Base-by-base conservation (phyloP, 176 grass and related monocot species). In the Carex scoparia region DNA sequence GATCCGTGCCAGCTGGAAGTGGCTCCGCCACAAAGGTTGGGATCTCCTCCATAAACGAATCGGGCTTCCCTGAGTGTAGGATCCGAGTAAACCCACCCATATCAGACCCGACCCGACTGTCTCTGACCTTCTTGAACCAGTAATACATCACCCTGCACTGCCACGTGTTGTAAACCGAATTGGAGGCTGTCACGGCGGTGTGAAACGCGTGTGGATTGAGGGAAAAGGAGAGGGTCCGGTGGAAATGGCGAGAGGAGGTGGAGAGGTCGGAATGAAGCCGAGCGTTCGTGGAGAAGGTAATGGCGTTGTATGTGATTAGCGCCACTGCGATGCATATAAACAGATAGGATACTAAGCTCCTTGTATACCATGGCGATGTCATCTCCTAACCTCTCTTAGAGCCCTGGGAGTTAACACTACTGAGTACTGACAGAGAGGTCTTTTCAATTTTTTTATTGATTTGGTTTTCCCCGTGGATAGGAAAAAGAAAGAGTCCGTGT, bases 141-240 rank as follows among this genome's bases (percentile, higher is more conserved):
- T 95, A 89, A 80, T 98, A 98, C 95, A 98, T 98, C 46, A 98
- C 86, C 70, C 93, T 84, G 85, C 95, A 98, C 81, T 95, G 95
- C 95, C 95, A 98, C 62, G 91, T 89, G 86, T 81, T 95, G 88
- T 98, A 98, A 2, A 89, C 88, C 23, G 89, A 89, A 44, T 81
- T 89, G 1, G 89, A 90, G 15, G 95, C 86, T 1, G 95, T 98
- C 30, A 95, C 93, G 27, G 95, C 95, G 28, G 93, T 94, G 93
- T 98, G 95, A 88, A 98, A 98, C 37, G 19, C 42, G 84, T 88
- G 85, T 42, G 59, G 65, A 10, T 53, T 30, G 81, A 80, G 86
- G 68, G 87, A 74, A 18, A 86, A 72, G 86, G 84, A 19, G 53
- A 71, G 30, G 66, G 86, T 6, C 54, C 64, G 38, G 58, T 54